A percentile compares a stretch with the other conserved stretches of the same genome.
These are phyloP conservation scores for Acanthamoeba rhysodes DNA, from an alignment of 208 protist species.

Conservation along the genomic window DNA sequence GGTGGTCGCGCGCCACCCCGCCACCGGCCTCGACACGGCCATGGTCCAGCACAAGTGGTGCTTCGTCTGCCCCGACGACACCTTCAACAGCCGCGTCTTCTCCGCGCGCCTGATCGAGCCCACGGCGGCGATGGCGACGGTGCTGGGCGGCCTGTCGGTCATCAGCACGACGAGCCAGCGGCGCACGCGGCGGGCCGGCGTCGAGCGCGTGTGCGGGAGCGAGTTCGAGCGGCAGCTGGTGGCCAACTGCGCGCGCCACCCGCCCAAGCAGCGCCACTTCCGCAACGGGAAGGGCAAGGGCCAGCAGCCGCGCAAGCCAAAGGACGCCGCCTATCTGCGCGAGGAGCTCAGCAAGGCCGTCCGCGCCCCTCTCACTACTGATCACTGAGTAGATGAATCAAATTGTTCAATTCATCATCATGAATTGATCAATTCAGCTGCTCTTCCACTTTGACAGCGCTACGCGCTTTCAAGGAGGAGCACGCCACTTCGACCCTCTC, in stretches of 20 bases:
- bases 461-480: too few relatives aligned
- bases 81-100: background rate
- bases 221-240: background rate
- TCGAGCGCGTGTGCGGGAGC: background rate
- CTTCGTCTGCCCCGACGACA: background rate
- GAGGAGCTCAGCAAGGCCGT: background rate
- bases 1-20: background rate
- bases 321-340: background rate
- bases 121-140: background rate
- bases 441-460: too few relatives aligned
- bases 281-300: background rate
- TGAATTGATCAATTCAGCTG: background rate
- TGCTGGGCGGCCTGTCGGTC: background rate
- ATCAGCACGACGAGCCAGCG: conserved; percentile 2
- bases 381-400: too few relatives aligned
- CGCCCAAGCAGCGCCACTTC: background rate
- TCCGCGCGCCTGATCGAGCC: background rate
- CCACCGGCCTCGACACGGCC: background rate
- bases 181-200: background rate
- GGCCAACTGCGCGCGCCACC: background rate
- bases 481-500: background rate
- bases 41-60: background rate
- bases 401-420: too few relatives aligned
- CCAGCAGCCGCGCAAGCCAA: background rate
- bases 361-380: too few relatives aligned